Evolutionary conservation across 441 rosid genomes (phyloP).

Genomic region (Adansonia gregorii): DNA sequence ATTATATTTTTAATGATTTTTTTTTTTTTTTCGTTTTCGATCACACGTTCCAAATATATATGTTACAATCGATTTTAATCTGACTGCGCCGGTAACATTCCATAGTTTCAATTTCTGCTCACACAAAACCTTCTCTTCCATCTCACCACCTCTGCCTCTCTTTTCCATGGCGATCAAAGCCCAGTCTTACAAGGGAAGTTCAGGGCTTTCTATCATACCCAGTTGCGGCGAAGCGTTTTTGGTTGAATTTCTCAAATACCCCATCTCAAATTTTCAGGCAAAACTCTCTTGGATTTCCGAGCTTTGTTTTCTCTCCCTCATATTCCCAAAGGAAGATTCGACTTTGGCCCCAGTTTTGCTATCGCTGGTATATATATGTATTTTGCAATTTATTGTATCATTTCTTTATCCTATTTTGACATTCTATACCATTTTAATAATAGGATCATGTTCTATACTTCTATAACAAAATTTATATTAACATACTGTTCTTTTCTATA

Average conservation of each 20-base stretch:
- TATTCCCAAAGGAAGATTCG: conserved; percentile 41
- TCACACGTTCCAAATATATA: no score
- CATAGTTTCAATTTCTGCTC: no score
- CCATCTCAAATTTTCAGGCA: conserved; percentile 33
- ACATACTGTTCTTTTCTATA: neutral
- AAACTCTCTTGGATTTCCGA: conserved; percentile 42
- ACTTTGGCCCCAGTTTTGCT: conserved; percentile 20
- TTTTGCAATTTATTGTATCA: neutral
- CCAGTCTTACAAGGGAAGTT: conserved; percentile 28
- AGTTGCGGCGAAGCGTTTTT: conserved; percentile 37
- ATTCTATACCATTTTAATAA: neutral
- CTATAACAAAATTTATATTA: neutral
- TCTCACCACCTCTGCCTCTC: neutral
- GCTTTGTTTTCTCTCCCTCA: conserved; percentile 41
- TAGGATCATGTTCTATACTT: neutral
- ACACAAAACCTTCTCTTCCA: neutral
- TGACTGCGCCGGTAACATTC: no score
- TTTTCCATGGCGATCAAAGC: conserved; percentile 40
- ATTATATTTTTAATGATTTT: no score
- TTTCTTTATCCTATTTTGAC: neutral
- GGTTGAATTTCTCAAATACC: conserved; percentile 34
- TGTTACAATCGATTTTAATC: no score
- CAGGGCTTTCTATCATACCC: conserved; percentile 47
- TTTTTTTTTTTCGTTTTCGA: no score
- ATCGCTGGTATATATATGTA: conserved; percentile 47